A percentile compares a stretch with the other conserved stretches of the same genome.
These are phyloP conservation scores for Heterobasidion annosum DNA, from an alignment of 1,284 basidiomycete species.

Conservation along the genomic window DNA sequence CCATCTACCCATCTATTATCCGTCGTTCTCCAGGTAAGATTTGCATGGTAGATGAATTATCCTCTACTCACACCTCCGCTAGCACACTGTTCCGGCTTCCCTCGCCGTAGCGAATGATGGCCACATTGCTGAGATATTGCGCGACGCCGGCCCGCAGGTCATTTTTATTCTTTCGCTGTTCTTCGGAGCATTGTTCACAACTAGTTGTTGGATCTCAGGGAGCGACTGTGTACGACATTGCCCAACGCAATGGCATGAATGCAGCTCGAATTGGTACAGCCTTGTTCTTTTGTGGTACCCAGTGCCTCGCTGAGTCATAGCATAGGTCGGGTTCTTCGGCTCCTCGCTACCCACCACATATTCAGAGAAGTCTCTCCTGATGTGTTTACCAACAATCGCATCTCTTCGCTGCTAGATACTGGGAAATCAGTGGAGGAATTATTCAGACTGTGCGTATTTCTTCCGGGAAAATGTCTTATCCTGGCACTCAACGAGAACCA, in stretches of 20 bases:
- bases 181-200: not conserved
- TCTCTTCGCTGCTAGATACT: constrained; percentile 18
- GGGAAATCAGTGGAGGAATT: constrained; percentile 15
- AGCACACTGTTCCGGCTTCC: not conserved
- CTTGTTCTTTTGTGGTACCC: not conserved
- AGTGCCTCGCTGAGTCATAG: not conserved
- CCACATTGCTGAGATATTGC: not conserved
- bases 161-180: not conserved
- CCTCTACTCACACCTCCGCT: not conserved
- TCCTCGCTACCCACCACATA: constrained; percentile 20
- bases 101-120: not conserved
- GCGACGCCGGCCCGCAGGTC: constrained; percentile 1
- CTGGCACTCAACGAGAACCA: not conserved
- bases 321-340: constrained; percentile 17
- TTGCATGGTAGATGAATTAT: not conserved
- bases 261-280: constrained; percentile 8
- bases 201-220: constrained; percentile 6
- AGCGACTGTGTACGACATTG: constrained; percentile 15
- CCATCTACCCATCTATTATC: not conserved
- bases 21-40: not conserved
- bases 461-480: not conserved
- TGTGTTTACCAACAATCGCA: constrained; percentile 22
- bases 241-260: constrained; percentile 10
- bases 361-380: constrained; percentile 20
- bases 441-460: constrained; percentile 1